Evolutionary conservation across 2,329 filamentous ascomycete species (phyloP).

Genomic region (Fusarium burgessii): DNA sequence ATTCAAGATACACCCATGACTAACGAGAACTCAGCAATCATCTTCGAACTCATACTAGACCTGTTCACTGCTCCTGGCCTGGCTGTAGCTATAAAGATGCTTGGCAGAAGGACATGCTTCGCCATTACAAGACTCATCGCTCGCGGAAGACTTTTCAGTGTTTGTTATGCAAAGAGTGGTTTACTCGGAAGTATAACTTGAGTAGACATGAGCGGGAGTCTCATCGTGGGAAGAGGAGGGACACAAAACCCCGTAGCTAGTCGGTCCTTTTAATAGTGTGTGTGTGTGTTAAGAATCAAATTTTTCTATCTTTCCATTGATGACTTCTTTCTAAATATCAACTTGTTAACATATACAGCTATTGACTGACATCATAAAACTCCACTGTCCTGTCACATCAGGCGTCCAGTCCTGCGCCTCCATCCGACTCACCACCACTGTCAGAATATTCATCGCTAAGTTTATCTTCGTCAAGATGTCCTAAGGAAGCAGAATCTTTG

Average conservation of each 20-base stretch:
- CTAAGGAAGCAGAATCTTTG: constrained; percentile 18
- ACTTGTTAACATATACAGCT: neutral
- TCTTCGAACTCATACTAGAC: constrained; percentile 34
- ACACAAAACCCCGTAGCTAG: neutral
- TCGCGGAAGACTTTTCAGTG: constrained; percentile 12
- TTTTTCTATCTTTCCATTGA: neutral
- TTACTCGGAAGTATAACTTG: constrained; percentile 26
- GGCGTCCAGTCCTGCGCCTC: constrained; percentile 13
- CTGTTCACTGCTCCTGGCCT: constrained; percentile 31
- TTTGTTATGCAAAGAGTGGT: neutral
- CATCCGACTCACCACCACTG: constrained; percentile 23
- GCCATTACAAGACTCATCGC: constrained; percentile 23
- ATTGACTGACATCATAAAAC: neutral
- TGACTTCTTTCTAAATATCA: neutral
- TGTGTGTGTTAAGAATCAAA: neutral
- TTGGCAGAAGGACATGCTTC: constrained; percentile 32
- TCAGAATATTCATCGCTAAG: neutral
- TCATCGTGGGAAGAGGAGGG: constrained; percentile 23
- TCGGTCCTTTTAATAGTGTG: neutral
- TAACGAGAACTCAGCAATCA: constrained; percentile 35
- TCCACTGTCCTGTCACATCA: neutral
- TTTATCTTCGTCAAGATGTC: constrained; percentile 1
- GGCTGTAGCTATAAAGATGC: constrained; percentile 12
- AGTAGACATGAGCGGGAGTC: constrained; percentile 16
- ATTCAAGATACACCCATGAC: neutral